phyloP scores from a whole-genome alignment of 2,329 filamentous ascomycete species.

The Fusarium foetens region DNA sequence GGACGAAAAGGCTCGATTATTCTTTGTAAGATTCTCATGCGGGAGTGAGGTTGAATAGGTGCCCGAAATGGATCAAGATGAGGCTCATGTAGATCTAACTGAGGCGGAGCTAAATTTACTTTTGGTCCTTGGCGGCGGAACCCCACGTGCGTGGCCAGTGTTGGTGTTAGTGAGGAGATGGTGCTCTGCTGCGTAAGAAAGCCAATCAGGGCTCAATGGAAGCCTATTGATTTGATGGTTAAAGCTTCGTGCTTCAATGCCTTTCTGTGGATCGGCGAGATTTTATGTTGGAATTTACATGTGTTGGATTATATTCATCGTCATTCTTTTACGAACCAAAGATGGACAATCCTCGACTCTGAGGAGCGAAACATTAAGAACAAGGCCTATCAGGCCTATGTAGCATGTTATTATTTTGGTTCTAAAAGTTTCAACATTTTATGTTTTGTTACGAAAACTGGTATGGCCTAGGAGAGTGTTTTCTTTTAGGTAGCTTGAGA shows the following conservation, averaged over 20 bases:
- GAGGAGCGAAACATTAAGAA: fast-evolving
- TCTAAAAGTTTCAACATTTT: fast-evolving
- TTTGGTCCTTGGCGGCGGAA: background rate
- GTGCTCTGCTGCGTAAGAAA: background rate
- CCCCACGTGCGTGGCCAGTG: background rate
- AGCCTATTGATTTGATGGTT: background rate
- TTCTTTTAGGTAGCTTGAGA: too few species aligned
- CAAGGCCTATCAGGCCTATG: background rate
- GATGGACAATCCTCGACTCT: background rate
- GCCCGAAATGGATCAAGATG: constrained; percentile 1
- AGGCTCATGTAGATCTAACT: constrained; percentile 4
- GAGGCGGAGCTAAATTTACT: constrained; percentile 10
- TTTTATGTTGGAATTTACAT: too few species aligned
- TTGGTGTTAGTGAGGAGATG: background rate
- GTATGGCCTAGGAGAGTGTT: fast-evolving
- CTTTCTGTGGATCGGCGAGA: background rate
- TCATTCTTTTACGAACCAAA: background rate
- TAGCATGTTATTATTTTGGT: background rate
- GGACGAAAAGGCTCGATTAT: constrained; percentile 7
- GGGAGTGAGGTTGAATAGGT: constrained; percentile 2
- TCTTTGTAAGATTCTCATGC: constrained; percentile 22
- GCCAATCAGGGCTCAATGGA: background rate
- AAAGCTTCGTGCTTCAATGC: background rate
- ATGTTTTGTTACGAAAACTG: fast-evolving
- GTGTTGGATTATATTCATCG: too few species aligned